These are phyloP conservation scores for Ogataea nitratoaversa DNA, from an alignment of 805 yeast genomes.

Conservation along the genomic window DNA sequence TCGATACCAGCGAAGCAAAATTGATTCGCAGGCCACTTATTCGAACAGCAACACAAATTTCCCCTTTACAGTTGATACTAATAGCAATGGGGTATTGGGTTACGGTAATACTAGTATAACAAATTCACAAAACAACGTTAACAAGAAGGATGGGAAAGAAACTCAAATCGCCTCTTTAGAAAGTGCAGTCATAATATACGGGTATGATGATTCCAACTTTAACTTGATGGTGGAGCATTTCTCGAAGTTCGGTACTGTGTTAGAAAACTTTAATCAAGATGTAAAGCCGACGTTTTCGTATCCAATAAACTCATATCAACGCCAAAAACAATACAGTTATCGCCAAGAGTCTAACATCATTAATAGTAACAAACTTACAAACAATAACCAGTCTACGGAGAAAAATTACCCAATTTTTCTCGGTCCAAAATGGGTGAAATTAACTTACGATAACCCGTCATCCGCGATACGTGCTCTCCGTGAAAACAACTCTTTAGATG, in stretches of 20 bases:
- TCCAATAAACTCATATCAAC: slow-evolving; percentile 4
- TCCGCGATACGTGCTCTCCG: slow-evolving; percentile 80
- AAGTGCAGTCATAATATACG: slow-evolving; percentile 77
- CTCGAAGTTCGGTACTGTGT: slow-evolving; percentile 70
- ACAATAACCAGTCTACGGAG: background rate
- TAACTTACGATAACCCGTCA: slow-evolving; percentile 72
- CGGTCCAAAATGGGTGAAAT: slow-evolving; percentile 88
- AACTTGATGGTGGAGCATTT: slow-evolving; percentile 66
- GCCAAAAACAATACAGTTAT: slow-evolving; percentile 1
- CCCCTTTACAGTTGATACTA: slow-evolving; percentile 12
- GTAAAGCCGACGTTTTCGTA: slow-evolving; percentile 6
- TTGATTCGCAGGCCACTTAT: slow-evolving; percentile 8
- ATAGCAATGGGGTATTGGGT: background rate
- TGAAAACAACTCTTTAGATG: slow-evolving; percentile 72
- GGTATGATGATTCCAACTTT: slow-evolving; percentile 78
- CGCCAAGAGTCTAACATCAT: background rate
- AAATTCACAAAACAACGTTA: background rate
- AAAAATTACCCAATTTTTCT: slow-evolving; percentile 63
- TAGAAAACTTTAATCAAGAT: slow-evolving; percentile 60
- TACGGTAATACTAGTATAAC: background rate
- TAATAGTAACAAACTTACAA: background rate
- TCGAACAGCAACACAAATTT: slow-evolving; percentile 7
- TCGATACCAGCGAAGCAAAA: slow-evolving; percentile 22
- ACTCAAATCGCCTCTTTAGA: slow-evolving; percentile 32
- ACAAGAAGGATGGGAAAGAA: slow-evolving; percentile 23